Evolutionary conservation across 176 grass and related monocot genomes (phyloP).

Genomic region (Dactylis glomerata): DNA sequence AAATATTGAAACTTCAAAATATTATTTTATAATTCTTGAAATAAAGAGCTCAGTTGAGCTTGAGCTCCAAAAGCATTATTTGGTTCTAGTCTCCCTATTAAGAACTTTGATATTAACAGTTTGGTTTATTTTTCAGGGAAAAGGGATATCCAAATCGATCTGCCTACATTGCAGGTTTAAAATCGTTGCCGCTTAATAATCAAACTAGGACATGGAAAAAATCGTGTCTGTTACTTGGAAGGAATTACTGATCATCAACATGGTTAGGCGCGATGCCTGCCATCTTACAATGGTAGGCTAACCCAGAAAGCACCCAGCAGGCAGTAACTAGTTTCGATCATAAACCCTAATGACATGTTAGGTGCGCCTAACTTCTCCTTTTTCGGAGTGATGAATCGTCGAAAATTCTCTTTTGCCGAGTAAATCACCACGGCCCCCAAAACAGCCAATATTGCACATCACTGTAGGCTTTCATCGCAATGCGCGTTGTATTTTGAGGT

Average conservation of each 20-base stretch:
- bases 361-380: conserved; percentile 9
- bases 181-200: neutral
- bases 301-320: neutral
- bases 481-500: neutral
- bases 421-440: neutral
- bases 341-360: neutral
- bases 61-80: too few relatives aligned
- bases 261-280: neutral
- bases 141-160: neutral
- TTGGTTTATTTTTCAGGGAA: neutral
- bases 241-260: neutral
- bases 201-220: neutral
- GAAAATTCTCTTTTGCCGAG: neutral
- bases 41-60: too few relatives aligned
- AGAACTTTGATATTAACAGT: neutral
- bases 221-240: neutral
- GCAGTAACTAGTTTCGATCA: conserved; percentile 7
- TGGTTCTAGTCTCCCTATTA: neutral
- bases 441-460: neutral
- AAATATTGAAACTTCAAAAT: too few relatives aligned
- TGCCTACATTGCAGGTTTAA: neutral
- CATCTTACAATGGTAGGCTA: neutral
- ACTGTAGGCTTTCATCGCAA: neutral
- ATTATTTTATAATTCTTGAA: too few relatives aligned
- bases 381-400: neutral